Percentiles rank a stretch among this genome's conserved stretches.
phyloP scores from a whole-genome alignment of 2,329 filamentous ascomycete genomes.

The Curvularia sp. region DNA sequence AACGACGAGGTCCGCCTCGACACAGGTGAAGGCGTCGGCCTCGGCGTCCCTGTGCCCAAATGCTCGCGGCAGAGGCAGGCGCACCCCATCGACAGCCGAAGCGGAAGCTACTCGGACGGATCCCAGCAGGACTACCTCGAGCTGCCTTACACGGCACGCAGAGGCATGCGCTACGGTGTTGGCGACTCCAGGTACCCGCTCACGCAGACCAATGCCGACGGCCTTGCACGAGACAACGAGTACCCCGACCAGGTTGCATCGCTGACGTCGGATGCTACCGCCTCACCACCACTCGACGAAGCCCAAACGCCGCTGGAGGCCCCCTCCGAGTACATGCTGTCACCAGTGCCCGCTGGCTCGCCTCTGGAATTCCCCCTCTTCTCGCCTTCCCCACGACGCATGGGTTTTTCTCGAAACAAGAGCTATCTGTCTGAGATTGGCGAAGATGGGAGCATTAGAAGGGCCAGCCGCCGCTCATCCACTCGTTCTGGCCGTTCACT shows the following conservation, averaged over 20 bases:
- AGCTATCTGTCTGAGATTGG: conserved; percentile 44
- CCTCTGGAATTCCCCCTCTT: conserved; percentile 47
- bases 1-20: conserved; percentile 51
- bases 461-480: conserved; percentile 51
- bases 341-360: conserved; percentile 44
- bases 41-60: conserved; percentile 50
- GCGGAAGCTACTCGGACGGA: conserved; percentile 42
- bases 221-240: conserved; percentile 35
- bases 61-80: conserved; percentile 28
- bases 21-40: conserved; percentile 47
- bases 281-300: conserved; percentile 49
- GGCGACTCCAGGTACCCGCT: conserved; percentile 45
- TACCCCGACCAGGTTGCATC: conserved; percentile 50
- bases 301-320: conserved; percentile 48
- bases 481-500: conserved; percentile 57
- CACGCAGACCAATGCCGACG: conserved; percentile 46
- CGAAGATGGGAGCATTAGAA: conserved; percentile 45
- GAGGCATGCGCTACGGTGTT: conserved; percentile 32
- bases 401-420: conserved; percentile 40
- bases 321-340: conserved; percentile 44
- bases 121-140: conserved; percentile 42
- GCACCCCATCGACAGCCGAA: conserved; percentile 26
- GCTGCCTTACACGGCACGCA: conserved; percentile 35
- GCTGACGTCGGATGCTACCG: conserved; percentile 53
- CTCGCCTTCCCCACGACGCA: conserved; percentile 34